Base-by-base conservation (phyloP, 2,329 filamentous ascomycete genomes). In the Diaporthe capsici region DNA sequence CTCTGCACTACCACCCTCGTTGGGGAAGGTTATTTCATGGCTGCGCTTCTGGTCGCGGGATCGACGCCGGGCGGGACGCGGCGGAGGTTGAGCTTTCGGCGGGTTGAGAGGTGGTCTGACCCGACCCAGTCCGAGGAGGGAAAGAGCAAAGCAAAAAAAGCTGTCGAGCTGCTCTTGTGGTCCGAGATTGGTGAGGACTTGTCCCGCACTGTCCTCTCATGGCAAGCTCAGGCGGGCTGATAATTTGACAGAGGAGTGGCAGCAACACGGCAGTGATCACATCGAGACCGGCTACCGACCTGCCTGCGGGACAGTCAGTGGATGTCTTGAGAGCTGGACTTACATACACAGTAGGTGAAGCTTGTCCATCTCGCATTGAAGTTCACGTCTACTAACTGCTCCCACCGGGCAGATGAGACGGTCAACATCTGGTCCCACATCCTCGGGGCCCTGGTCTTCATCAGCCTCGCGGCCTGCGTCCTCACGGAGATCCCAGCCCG, bases 391-490 rank as follows among this genome's bases (percentile, higher is more conserved):
- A 9, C 65, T 68, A 4, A 68, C 13, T 17, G 31, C 10, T n/a
- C 34, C 9, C 22, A 15, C 22, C 9, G 47, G 1, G 2, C 65
- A 68, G 65, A 82, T 49, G 81, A 82, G 73, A 78, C 78, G 0
- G 85, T 88, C 22, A 88, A 88, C 77, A 88, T 88, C 25, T 85
- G 83, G 76, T 87, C 87, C 1, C 87, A 88, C 76, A 75, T 86
- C 2, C 49, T 86, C 47, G 87, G 86, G 10, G 81, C 83, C 2
- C n/a, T 82, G 5, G 22, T 87, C 25, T 88, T 88, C 79, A 61
- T 83, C 12, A 75, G 76, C 15, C 77, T 87, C 55, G 84, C 86
- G 1, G 37, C 83, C 20, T 82, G 82, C 68, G 75, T 86, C 34
- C 87, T 85, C 78, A 79, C 77, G 4, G 79, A 83, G 25, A 79